These are phyloP conservation scores for Chamaecrista fasciculata DNA, from an alignment of 306 rosid species.

Conservation along the genomic window DNA sequence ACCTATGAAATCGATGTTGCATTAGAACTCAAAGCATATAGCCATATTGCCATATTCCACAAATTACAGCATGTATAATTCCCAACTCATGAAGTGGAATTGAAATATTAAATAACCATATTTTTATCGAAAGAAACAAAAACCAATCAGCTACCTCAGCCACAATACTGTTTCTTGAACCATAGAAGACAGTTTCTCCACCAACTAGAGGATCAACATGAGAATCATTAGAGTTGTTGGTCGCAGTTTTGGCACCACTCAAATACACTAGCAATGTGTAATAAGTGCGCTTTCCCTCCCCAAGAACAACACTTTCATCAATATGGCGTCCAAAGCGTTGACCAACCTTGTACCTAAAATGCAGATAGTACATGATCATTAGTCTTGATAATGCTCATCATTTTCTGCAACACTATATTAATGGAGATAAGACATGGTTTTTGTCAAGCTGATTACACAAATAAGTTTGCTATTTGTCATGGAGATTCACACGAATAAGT, in stretches of 20 bases:
- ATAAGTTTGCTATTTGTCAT: constrained; percentile 3
- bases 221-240: constrained; percentile 34
- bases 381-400: constrained; percentile 15
- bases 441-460: constrained; percentile 13
- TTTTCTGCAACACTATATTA: constrained; percentile 6
- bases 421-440: background rate
- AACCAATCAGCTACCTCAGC: constrained; percentile 59
- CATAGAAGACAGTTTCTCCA: constrained; percentile 92
- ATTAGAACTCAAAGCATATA: constrained; percentile 31
- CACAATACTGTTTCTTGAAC: constrained; percentile 67
- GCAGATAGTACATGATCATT: constrained; percentile 14
- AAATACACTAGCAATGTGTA: constrained; percentile 83
- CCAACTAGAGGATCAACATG: constrained; percentile 66
- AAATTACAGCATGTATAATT: background rate
- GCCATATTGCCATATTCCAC: constrained; percentile 31
- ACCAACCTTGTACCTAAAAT: constrained; percentile 74
- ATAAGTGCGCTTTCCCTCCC: constrained; percentile 68
- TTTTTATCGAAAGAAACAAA: constrained; percentile 1
- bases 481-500: too few relatives aligned
- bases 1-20: constrained; percentile 47
- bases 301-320: constrained; percentile 81
- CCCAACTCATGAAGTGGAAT: background rate
- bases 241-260: constrained; percentile 64
- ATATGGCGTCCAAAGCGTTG: constrained; percentile 92
- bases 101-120: background rate